These are phyloP conservation scores for Dianthus caryophyllus DNA, from an alignment of 148 eudicot species.

Conservation along the genomic window DNA sequence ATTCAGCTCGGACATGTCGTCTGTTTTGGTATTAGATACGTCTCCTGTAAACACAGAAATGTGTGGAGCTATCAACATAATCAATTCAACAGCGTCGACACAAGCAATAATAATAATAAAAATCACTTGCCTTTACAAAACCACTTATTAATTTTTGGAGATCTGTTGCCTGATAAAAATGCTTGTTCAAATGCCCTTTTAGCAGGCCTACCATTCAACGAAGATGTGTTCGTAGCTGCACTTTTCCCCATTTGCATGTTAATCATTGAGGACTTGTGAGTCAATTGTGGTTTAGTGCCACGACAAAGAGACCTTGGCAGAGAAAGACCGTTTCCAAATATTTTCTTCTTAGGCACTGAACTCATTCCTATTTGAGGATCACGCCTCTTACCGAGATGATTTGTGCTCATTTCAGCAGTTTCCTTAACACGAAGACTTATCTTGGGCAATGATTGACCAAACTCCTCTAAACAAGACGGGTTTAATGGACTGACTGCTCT, in stretches of 20 bases:
- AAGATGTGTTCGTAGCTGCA: slow-evolving; percentile 13
- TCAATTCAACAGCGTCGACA: slow-evolving; percentile 7
- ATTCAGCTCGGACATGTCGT: slow-evolving; percentile 19
- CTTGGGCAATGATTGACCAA: slow-evolving; percentile 6
- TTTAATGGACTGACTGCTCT: slow-evolving; percentile 17
- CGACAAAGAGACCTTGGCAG: slow-evolving; percentile 12
- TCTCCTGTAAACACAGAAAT: slow-evolving; percentile 26
- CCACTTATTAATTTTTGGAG: slow-evolving; percentile 15
- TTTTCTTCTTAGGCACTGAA: slow-evolving; percentile 23
- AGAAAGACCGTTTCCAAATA: slow-evolving; percentile 15
- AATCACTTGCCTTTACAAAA: slow-evolving; percentile 30
- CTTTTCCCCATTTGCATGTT: slow-evolving; percentile 17
- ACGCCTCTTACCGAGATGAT: slow-evolving; percentile 26
- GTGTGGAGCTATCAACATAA: neutral
- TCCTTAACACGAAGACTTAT: slow-evolving; percentile 11
- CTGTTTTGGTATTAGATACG: slow-evolving; percentile 17
- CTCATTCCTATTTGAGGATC: slow-evolving; percentile 18
- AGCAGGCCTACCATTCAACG: slow-evolving; percentile 19
- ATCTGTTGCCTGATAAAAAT: slow-evolving; percentile 20
- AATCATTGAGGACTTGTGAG: slow-evolving; percentile 20
- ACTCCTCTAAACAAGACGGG: slow-evolving; percentile 19
- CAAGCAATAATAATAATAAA: slow-evolving; percentile 7
- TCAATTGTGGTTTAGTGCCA: neutral
- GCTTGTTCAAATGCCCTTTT: slow-evolving; percentile 11
- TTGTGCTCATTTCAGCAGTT: slow-evolving; percentile 10